Percentiles rank a stretch among this genome's conserved stretches.
phyloP scores from a whole-genome alignment of 768 basidiomycete genomes.

The Naematelia aurantialba region DNA sequence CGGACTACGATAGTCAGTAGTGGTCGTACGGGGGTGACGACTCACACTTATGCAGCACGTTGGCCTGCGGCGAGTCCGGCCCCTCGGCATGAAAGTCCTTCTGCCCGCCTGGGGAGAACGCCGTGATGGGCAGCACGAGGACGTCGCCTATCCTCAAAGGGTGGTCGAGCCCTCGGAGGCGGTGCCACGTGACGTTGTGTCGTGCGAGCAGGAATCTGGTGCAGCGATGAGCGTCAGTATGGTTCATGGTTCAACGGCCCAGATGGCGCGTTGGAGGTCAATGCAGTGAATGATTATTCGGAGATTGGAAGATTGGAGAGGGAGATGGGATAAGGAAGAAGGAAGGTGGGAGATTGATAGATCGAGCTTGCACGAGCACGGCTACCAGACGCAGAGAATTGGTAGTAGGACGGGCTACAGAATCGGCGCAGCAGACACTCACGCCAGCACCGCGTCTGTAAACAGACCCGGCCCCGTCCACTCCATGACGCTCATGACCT shows the following conservation, averaged over 20 bases:
- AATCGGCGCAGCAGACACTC: too few species aligned
- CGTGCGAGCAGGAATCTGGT: constrained; percentile 42
- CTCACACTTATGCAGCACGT: constrained; percentile 39
- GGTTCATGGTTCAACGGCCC: not conserved
- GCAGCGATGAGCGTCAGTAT: constrained; percentile 9
- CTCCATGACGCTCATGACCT: constrained; percentile 40
- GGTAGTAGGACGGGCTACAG: too few species aligned
- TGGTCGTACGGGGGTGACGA: not conserved
- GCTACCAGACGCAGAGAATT: too few species aligned
- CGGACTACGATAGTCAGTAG: constrained; percentile 18
- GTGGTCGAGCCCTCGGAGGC: constrained; percentile 29
- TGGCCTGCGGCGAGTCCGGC: constrained; percentile 25
- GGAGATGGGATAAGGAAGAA: not conserved
- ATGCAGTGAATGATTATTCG: too few species aligned
- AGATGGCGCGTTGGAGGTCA: not conserved
- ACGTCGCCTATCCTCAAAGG: constrained; percentile 50
- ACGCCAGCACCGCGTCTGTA: constrained; percentile 35
- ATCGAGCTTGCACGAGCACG: too few species aligned
- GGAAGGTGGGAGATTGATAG: too few species aligned
- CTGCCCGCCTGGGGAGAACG: constrained; percentile 37
- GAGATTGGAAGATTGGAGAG: too few species aligned
- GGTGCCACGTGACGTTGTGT: constrained; percentile 42
- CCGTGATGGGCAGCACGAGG: constrained; percentile 38
- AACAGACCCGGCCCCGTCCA: constrained; percentile 46
- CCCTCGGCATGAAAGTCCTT: constrained; percentile 29